phyloP scores from a whole-genome alignment of 2,329 filamentous ascomycete genomes.

The Calonectria fujianensis region DNA sequence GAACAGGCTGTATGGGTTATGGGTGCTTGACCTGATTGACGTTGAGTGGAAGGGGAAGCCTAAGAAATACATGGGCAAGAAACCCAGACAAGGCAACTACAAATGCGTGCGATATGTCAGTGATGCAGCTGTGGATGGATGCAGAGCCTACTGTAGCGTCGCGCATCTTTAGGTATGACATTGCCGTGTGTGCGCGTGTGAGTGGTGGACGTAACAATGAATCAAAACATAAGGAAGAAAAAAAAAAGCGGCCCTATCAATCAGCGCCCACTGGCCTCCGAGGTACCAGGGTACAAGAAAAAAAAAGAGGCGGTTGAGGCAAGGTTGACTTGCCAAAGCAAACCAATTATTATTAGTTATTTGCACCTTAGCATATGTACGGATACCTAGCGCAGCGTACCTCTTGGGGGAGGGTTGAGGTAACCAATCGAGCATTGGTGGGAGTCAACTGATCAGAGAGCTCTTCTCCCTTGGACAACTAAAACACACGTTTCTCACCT shows the following conservation, averaged over 20 bases:
- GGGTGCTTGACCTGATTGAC: not conserved
- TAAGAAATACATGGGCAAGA: not conserved
- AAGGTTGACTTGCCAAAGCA: constrained; percentile 42
- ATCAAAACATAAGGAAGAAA: constrained; percentile 36
- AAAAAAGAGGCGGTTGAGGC: constrained; percentile 23
- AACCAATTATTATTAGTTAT: constrained; percentile 42
- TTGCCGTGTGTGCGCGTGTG: constrained; percentile 36
- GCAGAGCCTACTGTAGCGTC: constrained; percentile 21
- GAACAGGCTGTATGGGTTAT: constrained; percentile 3
- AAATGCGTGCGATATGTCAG: constrained; percentile 34
- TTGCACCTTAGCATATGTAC: constrained; percentile 34
- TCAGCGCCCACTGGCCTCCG: constrained; percentile 1
- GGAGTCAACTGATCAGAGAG: constrained; percentile 47
- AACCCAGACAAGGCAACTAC: constrained; percentile 5
- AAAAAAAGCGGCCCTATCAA: constrained; percentile 34
- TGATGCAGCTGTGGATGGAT: constrained; percentile 28
- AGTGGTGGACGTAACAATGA: constrained; percentile 41
- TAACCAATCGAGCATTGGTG: constrained; percentile 38
- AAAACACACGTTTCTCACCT: constrained; percentile 54
- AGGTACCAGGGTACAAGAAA: constrained; percentile 38
- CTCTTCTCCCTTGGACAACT: constrained; percentile 55
- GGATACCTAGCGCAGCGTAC: constrained; percentile 36
- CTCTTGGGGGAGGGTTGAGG: constrained; percentile 35
- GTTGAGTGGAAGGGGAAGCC: not conserved
- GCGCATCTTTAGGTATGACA: constrained; percentile 29